Evolutionary conservation across 495 filamentous ascomycete genomes (phyloP), one percentile per base, ranked within the genome.

Genomic region (Penicillium subrubescens): DNA sequence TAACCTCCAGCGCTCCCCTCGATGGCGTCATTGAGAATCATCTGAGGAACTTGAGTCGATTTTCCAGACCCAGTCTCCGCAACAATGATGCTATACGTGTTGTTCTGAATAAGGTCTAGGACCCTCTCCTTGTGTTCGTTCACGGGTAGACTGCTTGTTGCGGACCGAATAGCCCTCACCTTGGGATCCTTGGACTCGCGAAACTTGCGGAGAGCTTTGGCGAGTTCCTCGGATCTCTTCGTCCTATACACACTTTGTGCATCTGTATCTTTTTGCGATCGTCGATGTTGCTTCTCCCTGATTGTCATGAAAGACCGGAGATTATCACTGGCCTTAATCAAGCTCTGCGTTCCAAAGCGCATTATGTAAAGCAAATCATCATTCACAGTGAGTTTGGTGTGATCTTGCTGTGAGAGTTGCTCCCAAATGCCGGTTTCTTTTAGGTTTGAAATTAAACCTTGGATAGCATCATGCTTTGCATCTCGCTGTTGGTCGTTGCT

Each of bases 11-110:
- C 7, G 3, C 51, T 53, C 5, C 53, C 29, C 15, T 53, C 54
- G 17, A 83, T 85, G 12, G 82, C 79, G 52, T 86, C 70, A 54
- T 88, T 85, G 5, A 88, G 66, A 34, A 88, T 61, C 14, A 88
- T 85, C 63, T 88, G 86, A 23, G 86, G 86, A 12, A 88, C 76
- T 71, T 88, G 86, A 3, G 86, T 88, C 0, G 86, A 88, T 67
- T 88, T 88, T 48, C 86, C 86, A 54, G 80, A 81, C 21, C 86
- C 86, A 50, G 86, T 87, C 25, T 83, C 83, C 37, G 84, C 86
- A 53, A 82, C 78, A 53, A 88, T 77, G 44, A 88, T 83, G 60
- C 79, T 82, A 65, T 82, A 84, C 0, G 76, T 68, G 60, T 86
- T 78, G 23, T 79, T 75, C 10, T 78, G 68, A 53, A 88, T 73